A percentile compares a stretch with the other conserved stretches of the same genome.
These are phyloP conservation scores for Stylonectria norvegica DNA, from an alignment of 2,329 filamentous ascomycete species.

Conservation along the genomic window DNA sequence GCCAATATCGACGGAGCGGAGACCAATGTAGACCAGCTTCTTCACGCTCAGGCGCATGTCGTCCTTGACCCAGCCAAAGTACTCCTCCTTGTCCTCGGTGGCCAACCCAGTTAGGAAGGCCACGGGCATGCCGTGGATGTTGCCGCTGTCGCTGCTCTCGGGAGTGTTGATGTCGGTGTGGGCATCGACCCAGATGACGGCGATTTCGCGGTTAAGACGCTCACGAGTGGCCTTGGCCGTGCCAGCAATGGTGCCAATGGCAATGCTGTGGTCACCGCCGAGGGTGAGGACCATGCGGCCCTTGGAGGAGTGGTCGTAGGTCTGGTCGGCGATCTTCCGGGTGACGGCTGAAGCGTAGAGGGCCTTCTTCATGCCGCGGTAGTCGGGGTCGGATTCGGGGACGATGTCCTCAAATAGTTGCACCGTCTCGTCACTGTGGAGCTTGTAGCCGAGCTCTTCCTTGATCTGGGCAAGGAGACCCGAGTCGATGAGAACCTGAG, in stretches of 20 bases:
- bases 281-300: constrained; percentile 89
- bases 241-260: constrained; percentile 88
- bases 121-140: constrained; percentile 98
- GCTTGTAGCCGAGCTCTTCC: constrained; percentile 82
- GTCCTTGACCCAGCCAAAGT: constrained; percentile 85
- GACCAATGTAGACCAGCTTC: constrained; percentile 95
- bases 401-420: constrained; percentile 77
- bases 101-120: constrained; percentile 86
- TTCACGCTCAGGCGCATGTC: constrained; percentile 66
- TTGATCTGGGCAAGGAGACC: constrained; percentile 81
- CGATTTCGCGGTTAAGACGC: constrained; percentile 76
- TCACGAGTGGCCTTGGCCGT: constrained; percentile 84
- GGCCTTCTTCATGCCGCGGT: constrained; percentile 93
- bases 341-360: constrained; percentile 83
- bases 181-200: constrained; percentile 97
- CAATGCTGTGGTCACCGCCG: constrained; percentile 94
- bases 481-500: constrained; percentile 80
- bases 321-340: constrained; percentile 72
- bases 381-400: constrained; percentile 68
- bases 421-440: constrained; percentile 78
- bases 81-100: constrained; percentile 68
- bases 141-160: constrained; percentile 83
- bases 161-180: constrained; percentile 98
- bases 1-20: constrained; percentile 86
- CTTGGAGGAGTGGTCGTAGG: constrained; percentile 78